Evolutionary conservation across 2,329 filamentous ascomycete species (phyloP).

Genomic region (Aspergillus niger): DNA sequence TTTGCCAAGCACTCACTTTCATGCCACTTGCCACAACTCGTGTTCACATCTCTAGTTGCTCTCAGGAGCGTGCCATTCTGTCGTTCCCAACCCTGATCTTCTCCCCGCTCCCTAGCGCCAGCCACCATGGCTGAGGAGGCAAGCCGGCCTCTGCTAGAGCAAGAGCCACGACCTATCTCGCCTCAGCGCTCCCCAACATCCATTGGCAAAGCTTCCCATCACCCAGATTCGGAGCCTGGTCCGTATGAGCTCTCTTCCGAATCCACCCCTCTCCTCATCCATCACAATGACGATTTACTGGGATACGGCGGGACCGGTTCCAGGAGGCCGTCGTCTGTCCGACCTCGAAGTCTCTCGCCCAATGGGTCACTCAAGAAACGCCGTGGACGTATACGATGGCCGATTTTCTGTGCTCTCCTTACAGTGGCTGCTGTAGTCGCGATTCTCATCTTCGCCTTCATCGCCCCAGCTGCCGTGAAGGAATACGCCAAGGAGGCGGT

Average conservation of each 20-base stretch:
- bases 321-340: constrained; percentile 25
- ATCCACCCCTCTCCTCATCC: constrained; percentile 45
- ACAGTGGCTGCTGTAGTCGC: constrained; percentile 59
- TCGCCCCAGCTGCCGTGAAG: constrained; percentile 76
- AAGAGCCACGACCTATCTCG: constrained; percentile 25
- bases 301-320: constrained; percentile 36
- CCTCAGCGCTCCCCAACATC: constrained; percentile 21
- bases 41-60: not conserved
- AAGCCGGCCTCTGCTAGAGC: constrained; percentile 33
- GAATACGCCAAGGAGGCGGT: constrained; percentile 83
- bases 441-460: constrained; percentile 77
- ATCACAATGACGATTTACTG: constrained; percentile 34
- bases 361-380: constrained; percentile 24
- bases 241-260: constrained; percentile 43
- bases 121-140: constrained; percentile 40
- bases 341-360: constrained; percentile 21
- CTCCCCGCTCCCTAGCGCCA: constrained; percentile 6
- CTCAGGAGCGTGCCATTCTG: not conserved
- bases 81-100: constrained; percentile 12
- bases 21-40: not conserved
- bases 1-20: not conserved
- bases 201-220: constrained; percentile 17
- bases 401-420: constrained; percentile 70
- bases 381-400: constrained; percentile 61
- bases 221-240: constrained; percentile 19